Percentiles rank a stretch among this genome's conserved stretches.
Conservation (phyloP, 129 eudicot genomes). For the Flaveria ramosissima region DNA sequence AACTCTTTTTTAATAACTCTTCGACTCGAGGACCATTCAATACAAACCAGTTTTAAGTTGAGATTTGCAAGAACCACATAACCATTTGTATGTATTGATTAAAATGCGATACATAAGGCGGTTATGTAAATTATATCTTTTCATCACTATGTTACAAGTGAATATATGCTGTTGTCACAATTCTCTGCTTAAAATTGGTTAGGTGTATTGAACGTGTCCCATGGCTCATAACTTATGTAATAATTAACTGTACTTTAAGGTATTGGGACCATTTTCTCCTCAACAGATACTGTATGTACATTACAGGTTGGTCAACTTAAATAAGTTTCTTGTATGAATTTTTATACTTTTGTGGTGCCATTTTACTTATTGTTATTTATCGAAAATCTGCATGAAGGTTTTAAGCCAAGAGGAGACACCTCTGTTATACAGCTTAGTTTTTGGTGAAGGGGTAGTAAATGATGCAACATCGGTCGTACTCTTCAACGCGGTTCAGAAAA, state of each 20-base stretch:
- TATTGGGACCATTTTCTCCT: constrained; percentile 85
- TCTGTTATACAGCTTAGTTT: constrained; percentile 84
- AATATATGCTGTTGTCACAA: not conserved
- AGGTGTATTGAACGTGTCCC: not conserved
- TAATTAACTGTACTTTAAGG: constrained; percentile 45
- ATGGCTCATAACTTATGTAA: not conserved
- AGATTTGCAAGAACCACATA: not conserved
- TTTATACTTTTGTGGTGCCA: not conserved
- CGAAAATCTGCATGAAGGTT: constrained; percentile 40
- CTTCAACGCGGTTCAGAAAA: constrained; percentile 85
- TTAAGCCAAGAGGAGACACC: constrained; percentile 93
- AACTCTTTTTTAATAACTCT: constrained; percentile 15
- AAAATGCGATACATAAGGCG: not conserved
- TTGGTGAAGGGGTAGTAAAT: constrained; percentile 97
- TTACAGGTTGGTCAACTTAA: constrained; percentile 59
- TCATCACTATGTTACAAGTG: not conserved
- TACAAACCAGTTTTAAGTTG: not conserved
- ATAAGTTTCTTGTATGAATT: constrained; percentile 1
- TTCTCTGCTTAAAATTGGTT: not conserved
- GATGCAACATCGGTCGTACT: constrained; percentile 97
- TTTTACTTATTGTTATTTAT: constrained; percentile 3
- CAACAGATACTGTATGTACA: constrained; percentile 95
- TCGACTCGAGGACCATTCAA: not conserved
- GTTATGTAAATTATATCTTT: not conserved
- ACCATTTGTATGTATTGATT: not conserved